Evolutionary conservation across 306 rosid species (phyloP).

Genomic region (Arachis hypogaea): DNA sequence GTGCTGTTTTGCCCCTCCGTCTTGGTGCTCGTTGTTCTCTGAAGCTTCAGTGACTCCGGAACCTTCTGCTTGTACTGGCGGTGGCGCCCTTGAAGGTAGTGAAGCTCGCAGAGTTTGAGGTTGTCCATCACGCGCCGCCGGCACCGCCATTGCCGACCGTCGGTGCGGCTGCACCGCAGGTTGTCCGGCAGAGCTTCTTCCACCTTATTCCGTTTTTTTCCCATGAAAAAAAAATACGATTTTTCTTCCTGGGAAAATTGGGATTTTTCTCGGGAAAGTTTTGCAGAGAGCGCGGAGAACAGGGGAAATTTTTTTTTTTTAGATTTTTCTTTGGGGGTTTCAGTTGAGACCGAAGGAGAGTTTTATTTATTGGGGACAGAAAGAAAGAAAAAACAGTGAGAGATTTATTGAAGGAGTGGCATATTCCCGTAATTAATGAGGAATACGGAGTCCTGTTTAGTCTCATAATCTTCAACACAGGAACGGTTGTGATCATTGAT

Average conservation of each 20-base stretch:
- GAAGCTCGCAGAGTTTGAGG: conserved; percentile 91
- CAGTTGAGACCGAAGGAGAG: conserved; percentile 30
- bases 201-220: conserved; percentile 39
- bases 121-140: conserved; percentile 72
- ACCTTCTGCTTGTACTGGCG: conserved; percentile 83
- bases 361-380: conserved; percentile 43
- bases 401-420: conserved; percentile 39
- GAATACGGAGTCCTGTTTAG: conserved; percentile 45
- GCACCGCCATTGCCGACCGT: conserved; percentile 98
- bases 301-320: conserved; percentile 7
- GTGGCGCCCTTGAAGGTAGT: conserved; percentile 82
- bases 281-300: conserved; percentile 12
- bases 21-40: conserved; percentile 46
- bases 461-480: conserved; percentile 45
- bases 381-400: conserved; percentile 14
- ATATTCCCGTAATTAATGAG: conserved; percentile 49
- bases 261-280: conserved; percentile 42
- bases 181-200: conserved; percentile 68
- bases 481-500: conserved; percentile 37
- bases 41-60: conserved; percentile 85
- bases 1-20: conserved; percentile 23
- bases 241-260: conserved; percentile 28
- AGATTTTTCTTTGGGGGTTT: not conserved
- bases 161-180: conserved; percentile 86
- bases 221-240: conserved; percentile 29